Percentiles rank a stretch among this genome's conserved stretches.
Evolutionary conservation across 805 yeast species (phyloP).

Genomic region (Ogataea degrootiae): DNA sequence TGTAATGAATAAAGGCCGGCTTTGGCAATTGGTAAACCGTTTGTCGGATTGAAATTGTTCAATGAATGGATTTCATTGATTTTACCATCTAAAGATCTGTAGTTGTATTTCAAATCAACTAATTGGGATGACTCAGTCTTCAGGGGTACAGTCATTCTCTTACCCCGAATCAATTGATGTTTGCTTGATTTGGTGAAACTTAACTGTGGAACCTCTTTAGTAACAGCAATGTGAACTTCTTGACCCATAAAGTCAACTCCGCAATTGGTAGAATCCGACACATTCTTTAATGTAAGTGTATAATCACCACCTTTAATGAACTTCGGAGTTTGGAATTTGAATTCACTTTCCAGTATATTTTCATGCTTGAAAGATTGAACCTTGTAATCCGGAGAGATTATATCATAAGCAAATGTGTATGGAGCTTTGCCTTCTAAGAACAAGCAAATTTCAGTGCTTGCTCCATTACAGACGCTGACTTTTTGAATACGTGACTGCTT

Average conservation of each 20-base stretch:
- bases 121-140: conserved; percentile 29
- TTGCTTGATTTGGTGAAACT: conserved; percentile 27
- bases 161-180: conserved; percentile 57
- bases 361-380: conserved; percentile 35
- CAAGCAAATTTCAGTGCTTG: conserved; percentile 44
- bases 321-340: conserved; percentile 47
- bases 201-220: conserved; percentile 60
- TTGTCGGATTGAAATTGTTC: conserved; percentile 17
- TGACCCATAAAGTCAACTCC: conserved; percentile 60
- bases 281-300: conserved; percentile 55
- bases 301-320: conserved; percentile 70
- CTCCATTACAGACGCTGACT: conserved; percentile 28
- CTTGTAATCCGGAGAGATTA: conserved; percentile 54
- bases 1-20: conserved; percentile 40
- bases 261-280: conserved; percentile 76
- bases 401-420: conserved; percentile 61
- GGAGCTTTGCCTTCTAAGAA: conserved; percentile 77
- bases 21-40: conserved; percentile 29
- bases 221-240: conserved; percentile 63
- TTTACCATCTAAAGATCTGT: conserved; percentile 20
- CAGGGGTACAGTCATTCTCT: conserved; percentile 51
- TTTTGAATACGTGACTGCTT: conserved; percentile 16
- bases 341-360: conserved; percentile 34
- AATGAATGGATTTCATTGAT: conserved; percentile 5
- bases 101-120: conserved; percentile 30